Conservation (phyloP, 202 grass and related monocot genomes). For the Zizania palustris region DNA sequence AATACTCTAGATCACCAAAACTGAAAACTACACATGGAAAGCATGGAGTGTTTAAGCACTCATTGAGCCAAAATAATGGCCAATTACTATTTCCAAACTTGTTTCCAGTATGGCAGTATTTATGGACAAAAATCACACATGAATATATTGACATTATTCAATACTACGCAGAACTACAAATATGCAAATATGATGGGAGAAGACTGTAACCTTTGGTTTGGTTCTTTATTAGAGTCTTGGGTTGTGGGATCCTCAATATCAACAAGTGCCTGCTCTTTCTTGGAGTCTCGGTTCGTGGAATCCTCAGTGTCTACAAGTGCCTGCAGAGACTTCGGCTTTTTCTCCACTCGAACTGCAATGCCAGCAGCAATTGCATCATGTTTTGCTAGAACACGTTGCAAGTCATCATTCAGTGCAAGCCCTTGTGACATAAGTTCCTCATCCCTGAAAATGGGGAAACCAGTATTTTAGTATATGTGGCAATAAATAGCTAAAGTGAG, state of each 20-base stretch:
- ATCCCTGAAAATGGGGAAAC: constrained; percentile 60
- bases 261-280: constrained; percentile 61
- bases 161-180: constrained; percentile 30
- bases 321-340: constrained; percentile 74
- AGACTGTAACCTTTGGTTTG: constrained; percentile 51
- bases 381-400: constrained; percentile 83
- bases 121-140: neutral
- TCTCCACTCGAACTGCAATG: constrained; percentile 79
- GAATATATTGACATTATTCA: constrained; percentile 13
- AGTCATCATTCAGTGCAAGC: constrained; percentile 95
- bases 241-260: constrained; percentile 61
- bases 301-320: constrained; percentile 68
- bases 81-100: constrained; percentile 8
- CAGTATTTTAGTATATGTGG: constrained; percentile 18
- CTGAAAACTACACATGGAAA: neutral
- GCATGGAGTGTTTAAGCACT: neutral
- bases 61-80: constrained; percentile 11
- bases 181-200: constrained; percentile 30
- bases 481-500: constrained; percentile 7
- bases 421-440: constrained; percentile 84
- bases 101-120: constrained; percentile 21
- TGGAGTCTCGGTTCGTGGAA: constrained; percentile 62
- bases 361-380: constrained; percentile 93
- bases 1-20: neutral
- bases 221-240: constrained; percentile 53